Conservation (phyloP, 352 stramenopile species). For the Phytophthora cajani region DNA sequence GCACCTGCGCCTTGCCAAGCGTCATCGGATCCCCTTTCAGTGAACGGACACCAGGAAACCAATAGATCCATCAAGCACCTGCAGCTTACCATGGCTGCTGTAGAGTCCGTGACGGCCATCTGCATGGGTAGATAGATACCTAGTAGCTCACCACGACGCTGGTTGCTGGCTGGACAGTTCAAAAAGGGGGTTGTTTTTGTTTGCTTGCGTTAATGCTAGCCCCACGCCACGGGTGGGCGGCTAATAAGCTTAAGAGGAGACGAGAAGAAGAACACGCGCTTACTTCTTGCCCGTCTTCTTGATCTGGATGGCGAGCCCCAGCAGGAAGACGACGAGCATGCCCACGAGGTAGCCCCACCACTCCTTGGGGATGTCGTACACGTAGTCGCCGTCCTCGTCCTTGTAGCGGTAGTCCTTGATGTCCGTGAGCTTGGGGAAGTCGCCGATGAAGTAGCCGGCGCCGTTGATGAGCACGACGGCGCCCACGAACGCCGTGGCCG, state of each 20-base stretch:
- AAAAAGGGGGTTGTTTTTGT: slow-evolving; percentile 17
- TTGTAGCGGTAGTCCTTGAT: slow-evolving; percentile 50
- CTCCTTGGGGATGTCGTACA: slow-evolving; percentile 54
- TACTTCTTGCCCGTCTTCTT: slow-evolving; percentile 59
- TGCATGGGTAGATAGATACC: neutral
- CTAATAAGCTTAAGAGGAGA: no score
- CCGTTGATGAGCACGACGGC: slow-evolving; percentile 53
- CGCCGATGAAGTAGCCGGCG: slow-evolving; percentile 65
- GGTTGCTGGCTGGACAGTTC: slow-evolving; percentile 5
- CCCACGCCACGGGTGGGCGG: no score
- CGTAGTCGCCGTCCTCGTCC: slow-evolving; percentile 40
- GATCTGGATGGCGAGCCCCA: slow-evolving; percentile 62
- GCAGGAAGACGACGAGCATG: slow-evolving; percentile 50
- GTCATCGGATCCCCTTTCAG: slow-evolving; percentile 2
- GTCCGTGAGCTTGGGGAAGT: slow-evolving; percentile 51
- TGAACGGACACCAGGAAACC: neutral
- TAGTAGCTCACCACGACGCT: neutral
- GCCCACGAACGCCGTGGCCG: slow-evolving; percentile 66
- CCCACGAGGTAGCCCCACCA: slow-evolving; percentile 64
- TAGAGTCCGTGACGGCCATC: no score
- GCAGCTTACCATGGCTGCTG: no score
- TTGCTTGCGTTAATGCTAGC: slow-evolving; percentile 2
- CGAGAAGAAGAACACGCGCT: neutral
- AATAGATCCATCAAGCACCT: no score
- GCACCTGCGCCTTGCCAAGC: neutral